Base-by-base conservation (phyloP, 768 basidiomycete species). In the Dioszegia hungarica region DNA sequence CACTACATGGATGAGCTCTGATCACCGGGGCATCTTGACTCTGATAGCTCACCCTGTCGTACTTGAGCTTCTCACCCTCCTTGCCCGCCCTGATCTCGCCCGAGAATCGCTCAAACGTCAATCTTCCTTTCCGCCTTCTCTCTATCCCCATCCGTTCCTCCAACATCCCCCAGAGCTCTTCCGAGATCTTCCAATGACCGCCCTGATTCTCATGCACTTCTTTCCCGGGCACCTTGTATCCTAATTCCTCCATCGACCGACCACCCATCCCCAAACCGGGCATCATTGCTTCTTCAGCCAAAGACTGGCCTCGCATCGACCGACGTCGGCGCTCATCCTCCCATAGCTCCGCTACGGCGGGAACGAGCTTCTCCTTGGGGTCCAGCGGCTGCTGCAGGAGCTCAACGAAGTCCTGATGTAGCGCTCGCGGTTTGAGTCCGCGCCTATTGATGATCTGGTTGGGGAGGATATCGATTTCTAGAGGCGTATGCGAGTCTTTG, bases 341-440 rank as follows among this genome's bases (percentile, higher is more conserved):
- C 94, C 94, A 99, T 1, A 98, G 80, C 76, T 97, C 94, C 60
- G 89, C 85, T 43, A 98, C 88, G 67, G 90, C 86, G 38, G 85
- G 79, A 5, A 99, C 87, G 25, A 94, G 81, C 40, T 88, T 89
- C 63, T 89, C 88, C 11, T 74, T 63, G 4, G 63, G 63, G 33
- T 72, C 80, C 61, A 53, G 84, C 72, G 15, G 81, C 64, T 38
- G 82, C 77, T 29, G 80, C 75, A 53, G 65, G 38, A 86, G 83
- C 57, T 91, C 88, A 25, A 73, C 61, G 40, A 86, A 78, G 57
- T 82, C 81, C 68, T 89, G 83, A 60, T 87, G 86, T 43, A 86
- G 79, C 60, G 84, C 81, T 37, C 91, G 84, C 2, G 86, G 78
- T 22, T 77, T 66, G 45, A 95, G 78, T 22, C 73, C 79, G 59